Conservation (phyloP, 305 asterid species). For the Fraxinus greggii region DNA sequence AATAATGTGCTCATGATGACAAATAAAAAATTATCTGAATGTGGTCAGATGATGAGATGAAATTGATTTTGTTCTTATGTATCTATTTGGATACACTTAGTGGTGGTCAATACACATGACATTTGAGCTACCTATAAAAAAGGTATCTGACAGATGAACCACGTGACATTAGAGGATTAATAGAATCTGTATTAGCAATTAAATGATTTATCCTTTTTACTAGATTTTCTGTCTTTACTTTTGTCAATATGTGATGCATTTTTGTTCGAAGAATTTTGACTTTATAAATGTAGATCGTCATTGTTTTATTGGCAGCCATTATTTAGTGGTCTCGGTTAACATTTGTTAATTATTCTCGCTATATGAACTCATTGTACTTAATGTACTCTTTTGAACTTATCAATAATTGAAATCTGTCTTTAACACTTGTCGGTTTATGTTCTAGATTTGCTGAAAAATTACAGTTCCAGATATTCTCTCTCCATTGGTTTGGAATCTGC, state of each 20-base stretch:
- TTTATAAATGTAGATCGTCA: background rate
- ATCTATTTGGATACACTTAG: background rate
- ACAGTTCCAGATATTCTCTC: constrained; percentile 18
- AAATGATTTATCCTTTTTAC: background rate
- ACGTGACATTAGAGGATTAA: background rate
- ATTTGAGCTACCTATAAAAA: background rate
- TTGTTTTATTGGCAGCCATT: background rate
- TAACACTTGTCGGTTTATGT: constrained; percentile 16
- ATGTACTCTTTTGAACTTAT: background rate
- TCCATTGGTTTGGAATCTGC: background rate
- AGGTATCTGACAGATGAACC: background rate
- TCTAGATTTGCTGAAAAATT: constrained; percentile 40
- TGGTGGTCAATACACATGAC: background rate
- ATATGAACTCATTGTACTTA: background rate
- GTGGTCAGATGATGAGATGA: background rate
- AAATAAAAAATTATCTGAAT: background rate
- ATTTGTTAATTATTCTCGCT: background rate
- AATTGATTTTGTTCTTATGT: background rate
- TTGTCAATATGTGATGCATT: background rate
- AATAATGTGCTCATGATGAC: background rate
- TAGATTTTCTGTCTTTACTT: background rate
- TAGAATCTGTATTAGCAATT: background rate
- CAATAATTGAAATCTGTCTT: background rate
- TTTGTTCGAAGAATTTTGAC: background rate
- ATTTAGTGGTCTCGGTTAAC: background rate